Base-by-base conservation (phyloP, 305 asterid species). In the Nicotiana rustica region DNA sequence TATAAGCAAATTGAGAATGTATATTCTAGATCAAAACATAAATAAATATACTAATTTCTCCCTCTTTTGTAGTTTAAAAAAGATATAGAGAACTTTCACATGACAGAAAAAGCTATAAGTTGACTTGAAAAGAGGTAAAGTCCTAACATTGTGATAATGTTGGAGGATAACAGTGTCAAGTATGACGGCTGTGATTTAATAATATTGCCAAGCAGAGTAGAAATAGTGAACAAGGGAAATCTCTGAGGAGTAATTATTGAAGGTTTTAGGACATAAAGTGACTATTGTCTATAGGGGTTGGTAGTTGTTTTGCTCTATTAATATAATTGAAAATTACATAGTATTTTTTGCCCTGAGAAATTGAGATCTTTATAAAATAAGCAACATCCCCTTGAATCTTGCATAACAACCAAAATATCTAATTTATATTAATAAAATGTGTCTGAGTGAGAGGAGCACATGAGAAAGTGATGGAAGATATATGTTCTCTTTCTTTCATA, bases 391-490 rank as follows among this genome's bases (percentile, higher is more conserved):
- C 41, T 44, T 71, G 79, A 21, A 47, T 71, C 62, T 21, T 19
- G 21, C 44, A 60, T 76, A 38, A 21, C 18, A 78, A 35, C n/a
- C 59, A 10, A n/a, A 73, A 12, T 49, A 79, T 68, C 44, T 47
- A 19, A 68, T 70, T 81, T 84, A 75, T 36, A 49, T 19, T 76
- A 10, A 33, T 62, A 59, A 35, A 61, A 55, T 41, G 35, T 21
- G 14, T 67, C 38, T 38, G 67, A 80, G 84, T 79, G 87, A 85
- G 80, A 88, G 84, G 83, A 83, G 86, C 98, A 89, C 96, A 83
- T 89, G 94, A 85, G 89, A 86, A 86, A 86, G 91, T 80, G 88
- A 88, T 84, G 92, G 89, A 75, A 84, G 86, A 83, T 79, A 83
- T 80, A 84, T 81, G 88, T 88, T 80, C 62, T 17, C 73, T 78